Evolutionary conservation across 805 yeast species (phyloP), one percentile per base, ranked within the genome.

Genomic region (Saccharomycopsis microspora): DNA sequence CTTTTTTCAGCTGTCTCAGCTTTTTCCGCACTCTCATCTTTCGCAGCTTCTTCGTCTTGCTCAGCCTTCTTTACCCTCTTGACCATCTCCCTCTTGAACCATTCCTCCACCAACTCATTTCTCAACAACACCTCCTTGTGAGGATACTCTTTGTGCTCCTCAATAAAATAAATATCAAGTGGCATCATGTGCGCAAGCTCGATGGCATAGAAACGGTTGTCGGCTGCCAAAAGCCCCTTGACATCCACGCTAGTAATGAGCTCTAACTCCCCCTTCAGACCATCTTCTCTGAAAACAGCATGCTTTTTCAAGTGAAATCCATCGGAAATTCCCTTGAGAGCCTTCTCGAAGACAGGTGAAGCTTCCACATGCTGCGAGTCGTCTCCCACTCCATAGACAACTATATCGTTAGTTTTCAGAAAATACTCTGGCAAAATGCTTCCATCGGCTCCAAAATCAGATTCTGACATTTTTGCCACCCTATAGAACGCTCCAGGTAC

Each of bases 161-260:
- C 89, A 47, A 77, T 72, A 59, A 89, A 89, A 50, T 73, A 76
- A 49, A 88, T 71, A 65, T 90, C 98, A 45, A 83, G 68, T 36
- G 97, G 97, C 10, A 94, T 76, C 10, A 89, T 70, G 58, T 93
- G 76, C 69, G 80, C 85, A 54, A 90, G 70, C 59, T 93, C 97
- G 58, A 90, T 74, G 54, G 88, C 68, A 60, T 90, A 93, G 52
- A 78, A 75, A 57, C 97, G 78, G 39, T 84, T 84, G 61, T 90
- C 97, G 49, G 81, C 74, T 45, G 97, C 97, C 36, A 68, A 64
- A 60, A 89, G 74, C 56, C 96, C 97, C 65, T 90, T 90, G 30
- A 87, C 76, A 54, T 84, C 89, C 46, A 80, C 72, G 2, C 95
- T 82, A 5, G 88, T 76, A 32, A 74, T 75, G 41, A 86, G 66